Percentiles rank a stretch among this genome's conserved stretches.
These are phyloP conservation scores for Tulasnella sp. DNA, from an alignment of 768 basidiomycete species.

Conservation along the genomic window DNA sequence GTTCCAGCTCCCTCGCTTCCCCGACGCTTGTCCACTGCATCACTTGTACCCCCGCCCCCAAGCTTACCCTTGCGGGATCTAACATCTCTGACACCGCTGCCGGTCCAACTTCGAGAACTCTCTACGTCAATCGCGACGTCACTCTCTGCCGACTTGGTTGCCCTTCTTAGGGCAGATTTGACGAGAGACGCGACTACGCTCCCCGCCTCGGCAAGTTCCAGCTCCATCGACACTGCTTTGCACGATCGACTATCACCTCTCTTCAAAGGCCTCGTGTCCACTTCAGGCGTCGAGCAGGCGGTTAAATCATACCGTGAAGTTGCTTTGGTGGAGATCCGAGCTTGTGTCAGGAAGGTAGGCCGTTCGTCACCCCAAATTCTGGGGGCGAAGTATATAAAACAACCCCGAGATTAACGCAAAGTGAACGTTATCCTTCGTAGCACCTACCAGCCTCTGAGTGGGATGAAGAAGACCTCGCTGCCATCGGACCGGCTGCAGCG, in stretches of 20 bases:
- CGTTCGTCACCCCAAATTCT: neutral
- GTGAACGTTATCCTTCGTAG: constrained; percentile 26
- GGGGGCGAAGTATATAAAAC: too few species aligned
- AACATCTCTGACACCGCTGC: constrained; percentile 62
- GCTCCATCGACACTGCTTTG: constrained; percentile 27
- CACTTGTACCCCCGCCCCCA: constrained; percentile 21
- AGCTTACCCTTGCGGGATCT: constrained; percentile 56
- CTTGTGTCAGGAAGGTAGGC: constrained; percentile 49
- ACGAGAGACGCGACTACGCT: constrained; percentile 27
- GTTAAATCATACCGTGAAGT: constrained; percentile 58
- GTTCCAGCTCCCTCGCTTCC: neutral
- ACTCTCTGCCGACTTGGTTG: constrained; percentile 66
- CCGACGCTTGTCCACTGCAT: constrained; percentile 17
- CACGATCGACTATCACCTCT: constrained; percentile 59
- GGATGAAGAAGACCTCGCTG: constrained; percentile 36
- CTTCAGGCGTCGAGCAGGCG: constrained; percentile 58
- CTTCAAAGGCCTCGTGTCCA: constrained; percentile 64
- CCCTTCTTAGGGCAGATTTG: constrained; percentile 55
- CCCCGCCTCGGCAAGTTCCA: constrained; percentile 19
- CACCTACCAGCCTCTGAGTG: constrained; percentile 47
- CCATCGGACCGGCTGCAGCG: neutral
- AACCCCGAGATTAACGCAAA: too few species aligned
- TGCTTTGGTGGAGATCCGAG: constrained; percentile 48
- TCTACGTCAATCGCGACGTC: constrained; percentile 67
- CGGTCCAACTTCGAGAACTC: constrained; percentile 56